Evolutionary conservation across 371 early-diverging fungal genomes (phyloP).

Genomic region (Umbelopsis sp.): DNA sequence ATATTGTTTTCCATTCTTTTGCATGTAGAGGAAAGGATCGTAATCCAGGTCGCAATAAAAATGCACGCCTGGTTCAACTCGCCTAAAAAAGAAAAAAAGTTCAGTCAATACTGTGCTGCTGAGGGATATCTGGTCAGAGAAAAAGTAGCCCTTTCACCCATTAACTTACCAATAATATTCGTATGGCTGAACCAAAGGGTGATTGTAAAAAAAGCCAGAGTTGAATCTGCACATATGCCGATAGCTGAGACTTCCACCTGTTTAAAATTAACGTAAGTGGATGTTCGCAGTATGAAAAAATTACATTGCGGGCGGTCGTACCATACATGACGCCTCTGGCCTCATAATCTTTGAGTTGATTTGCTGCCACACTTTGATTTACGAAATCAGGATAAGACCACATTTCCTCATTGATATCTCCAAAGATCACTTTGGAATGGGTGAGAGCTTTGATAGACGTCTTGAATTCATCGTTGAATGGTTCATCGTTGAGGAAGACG

Average conservation of each 20-base stretch:
- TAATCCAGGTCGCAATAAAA: constrained; percentile 89
- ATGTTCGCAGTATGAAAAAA: background rate
- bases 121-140: background rate
- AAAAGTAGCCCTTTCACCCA: background rate
- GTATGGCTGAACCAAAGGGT: constrained; percentile 77
- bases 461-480: constrained; percentile 77
- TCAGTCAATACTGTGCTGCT: background rate
- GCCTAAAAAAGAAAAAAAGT: constrained; percentile 84
- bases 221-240: constrained; percentile 61
- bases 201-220: constrained; percentile 93
- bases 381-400: constrained; percentile 77
- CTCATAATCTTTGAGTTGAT: constrained; percentile 59
- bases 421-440: constrained; percentile 60
- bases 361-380: constrained; percentile 59
- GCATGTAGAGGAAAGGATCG: constrained; percentile 90
- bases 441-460: constrained; percentile 63
- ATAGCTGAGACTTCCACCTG: constrained; percentile 34
- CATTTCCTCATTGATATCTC: constrained; percentile 66
- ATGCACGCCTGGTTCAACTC: constrained; percentile 92
- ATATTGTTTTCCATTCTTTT: constrained; percentile 76
- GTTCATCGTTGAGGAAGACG: constrained; percentile 85
- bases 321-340: constrained; percentile 72
- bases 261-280: background rate
- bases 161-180: constrained; percentile 94
- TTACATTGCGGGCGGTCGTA: background rate